Evolutionary conservation across 179 eudicot species (phyloP).

Genomic region (Heliamphora pulchella): DNA sequence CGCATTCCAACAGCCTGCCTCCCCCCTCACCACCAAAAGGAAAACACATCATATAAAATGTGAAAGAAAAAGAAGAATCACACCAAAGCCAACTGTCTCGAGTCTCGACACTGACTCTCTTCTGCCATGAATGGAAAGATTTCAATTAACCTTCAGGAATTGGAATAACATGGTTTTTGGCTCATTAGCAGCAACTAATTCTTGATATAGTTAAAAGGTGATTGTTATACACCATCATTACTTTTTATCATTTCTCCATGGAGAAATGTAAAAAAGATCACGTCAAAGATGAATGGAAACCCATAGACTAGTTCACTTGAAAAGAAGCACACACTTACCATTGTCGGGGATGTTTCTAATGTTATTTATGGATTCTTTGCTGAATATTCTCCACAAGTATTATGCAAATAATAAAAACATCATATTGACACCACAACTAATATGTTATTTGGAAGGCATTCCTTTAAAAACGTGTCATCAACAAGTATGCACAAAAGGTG

Average conservation of each 20-base stretch:
- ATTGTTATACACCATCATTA: too few relatives aligned
- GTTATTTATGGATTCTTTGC: neutral
- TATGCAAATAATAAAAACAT: neutral
- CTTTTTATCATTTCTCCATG: too few relatives aligned
- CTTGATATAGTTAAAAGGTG: neutral
- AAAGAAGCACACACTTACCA: neutral
- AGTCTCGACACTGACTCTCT: neutral
- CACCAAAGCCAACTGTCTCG: neutral
- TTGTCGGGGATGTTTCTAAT: neutral
- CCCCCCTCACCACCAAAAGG: neutral
- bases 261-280: neutral
- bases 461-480: neutral
- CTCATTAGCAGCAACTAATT: constrained; percentile 1
- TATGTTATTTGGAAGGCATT: neutral
- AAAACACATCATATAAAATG: neutral
- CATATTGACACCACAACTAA: neutral
- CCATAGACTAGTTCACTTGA: neutral
- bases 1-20: neutral
- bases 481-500: neutral
- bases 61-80: neutral
- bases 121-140: neutral
- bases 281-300: neutral
- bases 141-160: neutral
- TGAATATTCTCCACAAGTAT: too few relatives aligned
- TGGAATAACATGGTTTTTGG: neutral